Base-by-base conservation (phyloP, 306 rosid genomes). In the Prosopis cineraria region DNA sequence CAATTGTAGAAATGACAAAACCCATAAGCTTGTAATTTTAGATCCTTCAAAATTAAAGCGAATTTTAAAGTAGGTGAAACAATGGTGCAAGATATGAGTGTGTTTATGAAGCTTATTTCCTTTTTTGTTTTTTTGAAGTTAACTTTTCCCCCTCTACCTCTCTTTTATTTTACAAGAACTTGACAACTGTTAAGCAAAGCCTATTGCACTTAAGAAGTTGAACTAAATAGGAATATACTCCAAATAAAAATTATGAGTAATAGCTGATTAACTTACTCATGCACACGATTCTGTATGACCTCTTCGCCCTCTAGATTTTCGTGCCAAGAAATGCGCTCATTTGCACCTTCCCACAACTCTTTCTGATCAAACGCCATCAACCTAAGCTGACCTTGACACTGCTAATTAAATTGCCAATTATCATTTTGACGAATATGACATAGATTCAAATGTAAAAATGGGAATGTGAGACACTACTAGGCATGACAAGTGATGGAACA, bases 291-390 rank as follows among this genome's bases (percentile, higher is more conserved):
- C 85, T 95, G 99, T 66, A 91, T 84, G 74, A 85, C 91, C 82
- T 91, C 99, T 85, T 95, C 99, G 63, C 91, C 98, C 85, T 93
- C 98, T 79, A 95, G 70, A 43, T 81, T 88, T 78, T 89, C 99
- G 70, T 93, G 98, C 99, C 99, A 95, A 77, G 93, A 87, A 58
- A 95, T 91, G 53, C 97, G 97, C 74, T 91, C 98, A 40, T 79
- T 93, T 3, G 99, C 98, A 88, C 83, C 87, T 82, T 72, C 90
- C 93, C 98, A 89, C 84, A 95, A 77, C 76, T 88, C 99, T 81
- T 91, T 93, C 84, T 85, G 91, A 73, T 93, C 97, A 83, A 95
- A 95, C 71, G 96, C 93, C 99, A 95, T 86, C 85, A 84, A 81
- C 78, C 83, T 90, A 83, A 92, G 90, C 77, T 88, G 93, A 76